Evolutionary conservation across 176 grass and related monocot genomes (phyloP), one percentile per base, ranked within the genome.

Genomic region (Triticum timopheevii): DNA sequence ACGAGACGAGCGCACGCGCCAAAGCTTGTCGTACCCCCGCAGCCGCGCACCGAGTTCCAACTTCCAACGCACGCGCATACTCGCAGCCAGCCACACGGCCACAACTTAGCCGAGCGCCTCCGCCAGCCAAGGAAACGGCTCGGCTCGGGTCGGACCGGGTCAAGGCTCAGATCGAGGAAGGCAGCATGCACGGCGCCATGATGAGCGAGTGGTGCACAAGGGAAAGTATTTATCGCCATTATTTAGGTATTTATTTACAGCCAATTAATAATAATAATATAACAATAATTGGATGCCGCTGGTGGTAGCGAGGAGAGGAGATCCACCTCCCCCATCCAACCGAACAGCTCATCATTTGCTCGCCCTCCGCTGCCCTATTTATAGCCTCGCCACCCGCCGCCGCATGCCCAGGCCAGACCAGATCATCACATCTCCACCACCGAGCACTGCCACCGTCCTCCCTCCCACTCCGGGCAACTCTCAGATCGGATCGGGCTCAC

Each of bases 321-420:
- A 58, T 86, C 84, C 71, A 69, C 62, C 13, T 28, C 76, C 25
- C 44, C 22, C 39, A 19, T 42, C 42, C 10, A 12, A 44, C n/a
- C 42, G 2, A 44, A 49, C 90, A 91, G 82, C 88, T 95, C 86
- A 93, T 95, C 42, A 93, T 93, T 93, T 69, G 81, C 89, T 59
- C 47, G 10, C 68, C 5, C 28, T 39, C 64, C 65, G 2, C 15
- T 4, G 5, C 65, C 66, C 86, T 93, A 95, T 95, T 92, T 95
- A 95, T 93, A 95, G n/a, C 10, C 31, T 27, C 0, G 27, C 71
- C 15, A 52, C 19, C 85, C 65, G 31, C 69, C 82, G 13, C 65
- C 83, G 38, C 81, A 70, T 75, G 77, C 69, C 61, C 70, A 74
- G 36, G 27, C 20, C 83, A 40, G 0, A 65, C 65, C 45, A 65